phyloP scores from a whole-genome alignment of 2,329 filamentous ascomycete genomes.

The Pseudogymnoascus sp. region DNA sequence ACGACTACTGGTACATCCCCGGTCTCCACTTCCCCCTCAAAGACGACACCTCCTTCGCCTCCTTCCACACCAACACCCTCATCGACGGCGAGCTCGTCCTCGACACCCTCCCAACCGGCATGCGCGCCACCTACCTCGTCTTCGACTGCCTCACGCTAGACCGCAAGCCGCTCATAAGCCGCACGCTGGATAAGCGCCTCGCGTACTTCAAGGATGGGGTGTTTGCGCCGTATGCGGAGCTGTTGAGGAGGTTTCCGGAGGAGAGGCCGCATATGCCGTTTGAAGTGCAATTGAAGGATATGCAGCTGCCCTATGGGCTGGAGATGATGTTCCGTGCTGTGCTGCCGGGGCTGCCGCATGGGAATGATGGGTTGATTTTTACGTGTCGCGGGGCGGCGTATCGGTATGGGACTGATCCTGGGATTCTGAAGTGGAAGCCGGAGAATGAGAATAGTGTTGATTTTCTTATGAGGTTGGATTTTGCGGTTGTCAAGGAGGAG shows the following conservation, averaged over 20 bases:
- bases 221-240: conserved; percentile 59
- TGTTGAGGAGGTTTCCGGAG: conserved; percentile 59
- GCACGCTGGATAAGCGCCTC: conserved; percentile 79
- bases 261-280: conserved; percentile 69
- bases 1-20: conserved; percentile 86
- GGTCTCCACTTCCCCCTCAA: conserved; percentile 74
- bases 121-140: conserved; percentile 75
- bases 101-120: conserved; percentile 64
- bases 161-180: conserved; percentile 65
- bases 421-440: conserved; percentile 98
- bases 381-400: conserved; percentile 88
- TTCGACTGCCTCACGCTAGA: conserved; percentile 90
- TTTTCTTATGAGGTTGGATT: conserved; percentile 72
- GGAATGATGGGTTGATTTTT: conserved; percentile 95
- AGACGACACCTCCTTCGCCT: conserved; percentile 46
- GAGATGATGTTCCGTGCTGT: conserved; percentile 88
- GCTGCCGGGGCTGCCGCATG: conserved; percentile 76
- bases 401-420: conserved; percentile 79
- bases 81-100: conserved; percentile 91
- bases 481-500: conserved; percentile 62
- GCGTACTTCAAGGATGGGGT: conserved; percentile 77
- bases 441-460: conserved; percentile 93
- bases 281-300: conserved; percentile 77
- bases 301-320: conserved; percentile 81
- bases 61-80: conserved; percentile 73